phyloP scores from a whole-genome alignment of 495 filamentous ascomycete species.

The Patellaria atrata region DNA sequence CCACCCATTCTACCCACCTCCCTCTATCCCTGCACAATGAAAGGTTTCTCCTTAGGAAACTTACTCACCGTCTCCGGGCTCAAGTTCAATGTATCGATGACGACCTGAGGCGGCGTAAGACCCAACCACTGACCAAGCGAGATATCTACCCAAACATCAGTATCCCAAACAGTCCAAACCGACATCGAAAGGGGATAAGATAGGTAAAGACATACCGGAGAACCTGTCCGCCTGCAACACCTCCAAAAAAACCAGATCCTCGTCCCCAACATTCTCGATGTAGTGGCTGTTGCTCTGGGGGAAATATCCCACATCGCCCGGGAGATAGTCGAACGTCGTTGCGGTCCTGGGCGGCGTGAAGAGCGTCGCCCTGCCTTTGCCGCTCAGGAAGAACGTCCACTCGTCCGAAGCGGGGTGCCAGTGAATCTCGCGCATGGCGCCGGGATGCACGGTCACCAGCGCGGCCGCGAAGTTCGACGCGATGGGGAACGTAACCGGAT shows the following conservation, averaged over 20 bases:
- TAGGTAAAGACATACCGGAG: no score
- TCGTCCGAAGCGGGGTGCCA: conserved; percentile 67
- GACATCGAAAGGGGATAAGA: no score
- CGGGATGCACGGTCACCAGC: conserved; percentile 47
- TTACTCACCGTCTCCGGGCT: conserved; percentile 7
- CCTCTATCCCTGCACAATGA: conserved; percentile 19
- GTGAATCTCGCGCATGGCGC: conserved; percentile 65
- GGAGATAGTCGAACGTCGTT: conserved; percentile 58
- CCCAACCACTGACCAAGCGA: conserved; percentile 57
- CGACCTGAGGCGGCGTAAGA: conserved; percentile 45
- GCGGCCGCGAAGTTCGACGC: conserved; percentile 50
- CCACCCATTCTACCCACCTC: no score
- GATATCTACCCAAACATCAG: no score
- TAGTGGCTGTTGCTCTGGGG: conserved; percentile 52
- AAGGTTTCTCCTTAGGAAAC: conserved; percentile 19
- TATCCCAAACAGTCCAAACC: no score
- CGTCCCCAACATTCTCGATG: conserved; percentile 57
- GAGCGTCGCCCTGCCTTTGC: conserved; percentile 50
- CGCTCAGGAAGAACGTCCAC: conserved; percentile 63
- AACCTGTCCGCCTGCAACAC: conserved; percentile 55
- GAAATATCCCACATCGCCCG: conserved; percentile 62
- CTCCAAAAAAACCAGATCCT: conserved; percentile 53
- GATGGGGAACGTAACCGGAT: conserved; percentile 51
- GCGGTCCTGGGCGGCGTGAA: conserved; percentile 43
- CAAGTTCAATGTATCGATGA: conserved; percentile 25